phyloP scores from a whole-genome alignment of 106 monocot species.

The Dactylorhiza incarnata region DNA sequence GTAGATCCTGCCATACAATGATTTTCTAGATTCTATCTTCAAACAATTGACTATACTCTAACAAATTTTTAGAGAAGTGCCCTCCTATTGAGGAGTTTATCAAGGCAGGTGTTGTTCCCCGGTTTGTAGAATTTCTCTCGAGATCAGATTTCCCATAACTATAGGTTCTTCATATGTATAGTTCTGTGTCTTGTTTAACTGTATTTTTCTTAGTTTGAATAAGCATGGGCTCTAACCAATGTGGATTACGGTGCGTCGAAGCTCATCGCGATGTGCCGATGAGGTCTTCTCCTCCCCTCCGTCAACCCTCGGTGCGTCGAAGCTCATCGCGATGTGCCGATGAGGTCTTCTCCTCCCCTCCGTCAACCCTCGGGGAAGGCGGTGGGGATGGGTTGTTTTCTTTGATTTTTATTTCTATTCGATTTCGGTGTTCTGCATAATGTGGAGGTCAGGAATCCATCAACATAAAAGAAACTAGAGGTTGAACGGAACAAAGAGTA shows the following conservation, averaged over 20 bases:
- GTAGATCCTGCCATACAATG: constrained; percentile 32
- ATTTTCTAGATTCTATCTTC: neutral
- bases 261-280: too few relatives aligned
- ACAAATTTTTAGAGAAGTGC: constrained; percentile 24
- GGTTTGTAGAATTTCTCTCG: constrained; percentile 50
- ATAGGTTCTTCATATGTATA: constrained; percentile 21
- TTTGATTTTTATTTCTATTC: too few relatives aligned
- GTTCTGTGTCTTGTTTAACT: neutral
- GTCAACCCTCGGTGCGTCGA: too few relatives aligned
- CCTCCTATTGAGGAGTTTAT: constrained; percentile 43
- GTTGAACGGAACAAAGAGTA: too few relatives aligned
- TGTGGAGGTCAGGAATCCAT: too few relatives aligned
- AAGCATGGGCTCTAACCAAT: constrained; percentile 57
- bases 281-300: too few relatives aligned
- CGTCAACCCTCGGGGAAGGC: too few relatives aligned
- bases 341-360: too few relatives aligned
- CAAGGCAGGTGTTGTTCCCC: constrained; percentile 35
- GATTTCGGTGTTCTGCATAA: too few relatives aligned
- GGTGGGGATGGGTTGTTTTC: too few relatives aligned
- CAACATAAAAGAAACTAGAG: too few relatives aligned
- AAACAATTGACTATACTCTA: neutral
- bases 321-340: too few relatives aligned
- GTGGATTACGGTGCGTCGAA: constrained; percentile 55
- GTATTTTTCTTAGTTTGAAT: constrained; percentile 35
- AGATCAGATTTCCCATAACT: constrained; percentile 38